These are phyloP conservation scores for Cucurbita ficifolia DNA, from an alignment of 306 rosid genomes.

Conservation along the genomic window DNA sequence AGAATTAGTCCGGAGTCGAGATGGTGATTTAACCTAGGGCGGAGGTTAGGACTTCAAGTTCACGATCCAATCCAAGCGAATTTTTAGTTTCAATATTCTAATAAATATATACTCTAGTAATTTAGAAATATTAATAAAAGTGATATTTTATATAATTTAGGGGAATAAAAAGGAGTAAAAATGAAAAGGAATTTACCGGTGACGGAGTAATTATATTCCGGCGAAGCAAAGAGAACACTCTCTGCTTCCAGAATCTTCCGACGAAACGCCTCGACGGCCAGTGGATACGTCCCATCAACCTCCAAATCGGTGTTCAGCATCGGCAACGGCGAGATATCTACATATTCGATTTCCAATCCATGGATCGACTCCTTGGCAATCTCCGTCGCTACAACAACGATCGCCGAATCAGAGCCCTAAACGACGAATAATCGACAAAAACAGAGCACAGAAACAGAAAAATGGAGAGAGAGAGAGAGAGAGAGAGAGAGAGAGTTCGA, in stretches of 20 bases:
- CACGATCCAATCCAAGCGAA: too few relatives aligned
- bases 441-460: neutral
- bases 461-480: neutral
- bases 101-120: too few relatives aligned
- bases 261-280: slow-evolving; percentile 49
- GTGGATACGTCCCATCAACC: slow-evolving; percentile 30
- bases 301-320: slow-evolving; percentile 66
- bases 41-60: too few relatives aligned
- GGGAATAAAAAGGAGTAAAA: neutral
- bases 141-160: too few relatives aligned
- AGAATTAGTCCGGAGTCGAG: too few relatives aligned
- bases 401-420: neutral
- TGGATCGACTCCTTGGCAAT: slow-evolving; percentile 22
- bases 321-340: slow-evolving; percentile 52
- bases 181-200: slow-evolving; percentile 17
- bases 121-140: too few relatives aligned
- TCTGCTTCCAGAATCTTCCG: slow-evolving; percentile 43
- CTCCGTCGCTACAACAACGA: slow-evolving; percentile 32
- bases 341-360: slow-evolving; percentile 42
- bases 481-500: neutral
- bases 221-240: slow-evolving; percentile 61
- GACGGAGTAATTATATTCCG: slow-evolving; percentile 73
- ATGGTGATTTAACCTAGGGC: too few relatives aligned
- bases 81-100: too few relatives aligned
- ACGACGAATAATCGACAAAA: neutral